A percentile compares a stretch with the other conserved stretches of the same genome.
Conservation (phyloP, 805 yeast species). For the Sugiyamaella lignohabitans region DNA sequence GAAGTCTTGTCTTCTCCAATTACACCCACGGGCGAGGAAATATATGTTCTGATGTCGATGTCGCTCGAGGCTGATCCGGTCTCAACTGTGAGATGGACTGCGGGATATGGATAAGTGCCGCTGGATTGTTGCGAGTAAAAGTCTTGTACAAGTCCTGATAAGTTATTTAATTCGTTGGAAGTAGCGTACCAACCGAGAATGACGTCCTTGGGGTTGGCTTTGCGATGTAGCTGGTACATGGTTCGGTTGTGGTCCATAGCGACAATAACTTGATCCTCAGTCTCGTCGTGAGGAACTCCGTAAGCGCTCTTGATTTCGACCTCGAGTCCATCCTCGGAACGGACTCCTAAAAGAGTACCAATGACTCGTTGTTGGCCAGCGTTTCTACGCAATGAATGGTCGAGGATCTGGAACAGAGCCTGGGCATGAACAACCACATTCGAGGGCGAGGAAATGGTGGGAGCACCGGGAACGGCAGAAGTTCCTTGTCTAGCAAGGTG, state of each 20-base stretch:
- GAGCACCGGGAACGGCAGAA: slow-evolving; percentile 15
- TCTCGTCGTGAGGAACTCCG: slow-evolving; percentile 73
- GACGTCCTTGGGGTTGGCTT: slow-evolving; percentile 69
- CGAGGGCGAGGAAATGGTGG: slow-evolving; percentile 21
- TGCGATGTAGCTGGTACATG: slow-evolving; percentile 64
- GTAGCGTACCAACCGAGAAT: slow-evolving; percentile 81
- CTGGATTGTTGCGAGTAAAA: slow-evolving; percentile 68
- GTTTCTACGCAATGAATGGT: slow-evolving; percentile 56
- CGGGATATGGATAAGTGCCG: slow-evolving; percentile 68
- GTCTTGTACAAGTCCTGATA: slow-evolving; percentile 74
- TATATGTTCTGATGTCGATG: slow-evolving; percentile 54
- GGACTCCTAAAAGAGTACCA: slow-evolving; percentile 74
- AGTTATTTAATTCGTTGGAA: slow-evolving; percentile 52
- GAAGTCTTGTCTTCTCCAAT: slow-evolving; percentile 26
- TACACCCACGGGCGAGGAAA: slow-evolving; percentile 69
- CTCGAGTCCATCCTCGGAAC: slow-evolving; percentile 77
- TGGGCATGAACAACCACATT: slow-evolving; percentile 31
- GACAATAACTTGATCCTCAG: slow-evolving; percentile 67
- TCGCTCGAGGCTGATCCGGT: slow-evolving; percentile 43
- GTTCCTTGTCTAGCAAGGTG: slow-evolving; percentile 22
- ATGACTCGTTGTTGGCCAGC: slow-evolving; percentile 55
- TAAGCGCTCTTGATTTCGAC: slow-evolving; percentile 70
- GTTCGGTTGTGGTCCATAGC: slow-evolving; percentile 70
- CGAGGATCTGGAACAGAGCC: slow-evolving; percentile 70
- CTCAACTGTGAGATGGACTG: slow-evolving; percentile 70